A percentile compares a stretch with the other conserved stretches of the same genome.
These are phyloP conservation scores for Sarocladium brachiariae DNA, from an alignment of 2,329 filamentous ascomycete genomes.

Conservation along the genomic window DNA sequence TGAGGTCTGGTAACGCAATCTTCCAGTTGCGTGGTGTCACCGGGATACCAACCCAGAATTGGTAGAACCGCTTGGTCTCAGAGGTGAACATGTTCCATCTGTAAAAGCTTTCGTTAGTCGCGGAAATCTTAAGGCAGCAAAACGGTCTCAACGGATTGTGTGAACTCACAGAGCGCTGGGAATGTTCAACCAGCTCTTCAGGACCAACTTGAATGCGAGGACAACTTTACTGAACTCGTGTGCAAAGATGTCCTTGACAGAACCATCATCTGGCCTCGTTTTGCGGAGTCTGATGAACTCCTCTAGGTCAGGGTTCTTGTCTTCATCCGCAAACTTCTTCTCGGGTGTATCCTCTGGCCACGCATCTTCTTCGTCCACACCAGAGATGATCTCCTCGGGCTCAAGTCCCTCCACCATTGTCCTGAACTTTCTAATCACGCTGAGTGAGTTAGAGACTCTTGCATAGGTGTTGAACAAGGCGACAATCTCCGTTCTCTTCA, in stretches of 20 bases:
- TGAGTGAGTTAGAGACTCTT: slow-evolving; percentile 73
- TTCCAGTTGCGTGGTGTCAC: slow-evolving; percentile 41
- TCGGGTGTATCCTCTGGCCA: neutral
- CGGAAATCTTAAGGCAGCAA: neutral
- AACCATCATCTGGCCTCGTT: neutral
- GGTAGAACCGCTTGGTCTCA: slow-evolving; percentile 40
- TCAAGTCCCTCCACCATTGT: slow-evolving; percentile 38
- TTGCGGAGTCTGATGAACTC: neutral
- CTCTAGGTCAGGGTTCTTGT: neutral
- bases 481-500: slow-evolving; percentile 87
- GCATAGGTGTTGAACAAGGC: slow-evolving; percentile 92
- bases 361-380: slow-evolving; percentile 1
- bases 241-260: slow-evolving; percentile 50
- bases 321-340: neutral
- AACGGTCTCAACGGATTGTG: neutral
- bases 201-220: slow-evolving; percentile 56
- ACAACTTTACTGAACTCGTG: slow-evolving; percentile 59
- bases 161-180: slow-evolving; percentile 63
- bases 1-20: slow-evolving; percentile 34
- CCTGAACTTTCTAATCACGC: slow-evolving; percentile 67
- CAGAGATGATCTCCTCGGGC: slow-evolving; percentile 22
- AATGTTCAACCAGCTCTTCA: slow-evolving; percentile 62
- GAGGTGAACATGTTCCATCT: slow-evolving; percentile 37
- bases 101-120: neutral
- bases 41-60: slow-evolving; percentile 47